Evolutionary conservation across 2,329 filamentous ascomycete species (phyloP), one percentile per base, ranked within the genome.

Genomic region (Aspergillus sp.): DNA sequence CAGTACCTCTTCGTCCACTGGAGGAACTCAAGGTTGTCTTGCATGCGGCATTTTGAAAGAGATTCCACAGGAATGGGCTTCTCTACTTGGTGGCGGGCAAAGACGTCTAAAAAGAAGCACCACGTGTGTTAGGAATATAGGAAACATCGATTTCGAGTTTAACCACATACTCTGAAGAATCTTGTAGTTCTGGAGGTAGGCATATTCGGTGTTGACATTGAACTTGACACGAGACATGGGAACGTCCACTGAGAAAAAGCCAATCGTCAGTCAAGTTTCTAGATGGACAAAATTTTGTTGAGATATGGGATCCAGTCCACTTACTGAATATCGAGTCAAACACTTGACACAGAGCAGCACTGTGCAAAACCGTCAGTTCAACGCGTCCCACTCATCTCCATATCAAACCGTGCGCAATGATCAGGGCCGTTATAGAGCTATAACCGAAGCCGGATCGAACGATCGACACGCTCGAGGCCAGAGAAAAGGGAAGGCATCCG

Each of bases 31-130:
- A 98, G 86, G 75, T 98, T 98, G 71, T 98, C 93, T 78, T 98
- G 93, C 91, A 98, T 98, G 77, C 95, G 96, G 78, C 93, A 98
- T 71, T 97, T 98, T 60, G 93, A 82, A 47, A 98, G 83, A 46
- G 79, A 76, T 68, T 95, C 83, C 65, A 97, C 89, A 47, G 89
- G 89, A 58, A 98, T 84, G 27, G 86, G 85, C 66, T 90, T 90
- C 60, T 97, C 90, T 73, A 98, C 79, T 52, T 83, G 76, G 72
- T 97, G 90, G 69, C 86, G 87, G 50, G 83, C 77, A 65, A 97
- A 97, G 53, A 80, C 78, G 68, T 90, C 91, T 68, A 44, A 36
- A 40, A 32, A 19, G 19, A 19, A 19, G 19, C 19, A 19, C 2
- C 19, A 42, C 42, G 45, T 29, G n/a, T 34, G 31, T 47, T 30